Evolutionary conservation across 1,139 yeast genomes (phyloP).

Genomic region (Debaryomyces subglobosus): DNA sequence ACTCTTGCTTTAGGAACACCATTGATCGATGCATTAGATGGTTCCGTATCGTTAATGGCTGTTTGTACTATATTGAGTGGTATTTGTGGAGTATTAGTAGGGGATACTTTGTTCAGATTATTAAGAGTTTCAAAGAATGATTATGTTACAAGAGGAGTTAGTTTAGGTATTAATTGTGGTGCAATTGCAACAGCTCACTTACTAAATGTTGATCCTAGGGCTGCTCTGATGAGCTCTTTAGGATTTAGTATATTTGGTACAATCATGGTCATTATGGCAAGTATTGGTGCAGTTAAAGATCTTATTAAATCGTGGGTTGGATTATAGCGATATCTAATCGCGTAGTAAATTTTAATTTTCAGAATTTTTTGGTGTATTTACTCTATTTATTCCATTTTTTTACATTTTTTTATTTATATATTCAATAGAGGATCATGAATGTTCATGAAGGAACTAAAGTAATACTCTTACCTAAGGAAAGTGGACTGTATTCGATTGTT

Average conservation of each 20-base stretch:
- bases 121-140: slow-evolving; percentile 62
- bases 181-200: slow-evolving; percentile 83
- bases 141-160: slow-evolving; percentile 74
- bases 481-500: slow-evolving; percentile 21
- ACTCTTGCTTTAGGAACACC: slow-evolving; percentile 83
- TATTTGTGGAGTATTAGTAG: slow-evolving; percentile 71
- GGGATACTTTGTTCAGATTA: slow-evolving; percentile 51
- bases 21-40: slow-evolving; percentile 62
- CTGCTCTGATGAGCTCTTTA: slow-evolving; percentile 76
- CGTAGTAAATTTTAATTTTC: slow-evolving; percentile 1
- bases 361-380: background rate
- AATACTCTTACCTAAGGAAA: slow-evolving; percentile 24
- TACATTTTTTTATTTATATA: background rate
- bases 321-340: slow-evolving; percentile 19
- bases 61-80: slow-evolving; percentile 81
- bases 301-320: slow-evolving; percentile 35
- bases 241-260: slow-evolving; percentile 76
- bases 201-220: slow-evolving; percentile 70
- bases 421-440: slow-evolving; percentile 13
- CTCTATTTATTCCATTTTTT: background rate
- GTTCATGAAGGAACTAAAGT: slow-evolving; percentile 20
- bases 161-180: slow-evolving; percentile 76
- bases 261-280: slow-evolving; percentile 68
- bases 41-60: slow-evolving; percentile 74
- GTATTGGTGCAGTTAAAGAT: slow-evolving; percentile 45